Percentiles rank a stretch among this genome's conserved stretches.
These are phyloP conservation scores for Penicillium bialowiezense DNA, from an alignment of 495 filamentous ascomycete species.

Conservation along the genomic window DNA sequence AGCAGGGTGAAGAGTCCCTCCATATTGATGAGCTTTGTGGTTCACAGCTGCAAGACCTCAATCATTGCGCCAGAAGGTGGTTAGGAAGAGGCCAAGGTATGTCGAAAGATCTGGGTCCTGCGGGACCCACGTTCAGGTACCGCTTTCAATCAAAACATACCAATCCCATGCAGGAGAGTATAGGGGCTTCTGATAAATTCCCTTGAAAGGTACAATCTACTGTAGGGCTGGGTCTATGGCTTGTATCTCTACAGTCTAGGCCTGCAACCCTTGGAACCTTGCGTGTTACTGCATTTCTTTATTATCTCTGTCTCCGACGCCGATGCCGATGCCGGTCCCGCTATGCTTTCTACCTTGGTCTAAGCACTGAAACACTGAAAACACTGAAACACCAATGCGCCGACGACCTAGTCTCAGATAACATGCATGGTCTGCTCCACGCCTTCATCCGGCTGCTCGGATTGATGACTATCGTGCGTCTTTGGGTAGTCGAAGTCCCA, in stretches of 20 bases:
- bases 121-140: constrained; percentile 12
- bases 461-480: neutral
- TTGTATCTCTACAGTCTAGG: too few species aligned
- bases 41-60: constrained; percentile 19
- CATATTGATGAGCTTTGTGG: constrained; percentile 43
- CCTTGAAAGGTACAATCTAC: constrained; percentile 1
- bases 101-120: constrained; percentile 1
- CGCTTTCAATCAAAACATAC: constrained; percentile 8
- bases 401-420: too few species aligned
- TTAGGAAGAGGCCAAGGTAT: constrained; percentile 6
- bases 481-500: constrained; percentile 29
- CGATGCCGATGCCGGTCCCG: too few species aligned
- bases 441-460: too few species aligned
- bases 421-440: too few species aligned
- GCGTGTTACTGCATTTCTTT: neutral
- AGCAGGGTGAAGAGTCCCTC: constrained; percentile 87
- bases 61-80: constrained; percentile 17
- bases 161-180: constrained; percentile 1
- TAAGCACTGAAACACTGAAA: neutral
- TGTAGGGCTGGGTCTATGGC: too few species aligned
- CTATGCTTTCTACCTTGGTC: neutral
- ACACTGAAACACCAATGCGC: neutral
- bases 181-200: neutral
- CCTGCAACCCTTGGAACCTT: too few species aligned
- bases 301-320: neutral